Evolutionary conservation across 148 eudicot species (phyloP).

Genomic region (Amaranthus palmeri): DNA sequence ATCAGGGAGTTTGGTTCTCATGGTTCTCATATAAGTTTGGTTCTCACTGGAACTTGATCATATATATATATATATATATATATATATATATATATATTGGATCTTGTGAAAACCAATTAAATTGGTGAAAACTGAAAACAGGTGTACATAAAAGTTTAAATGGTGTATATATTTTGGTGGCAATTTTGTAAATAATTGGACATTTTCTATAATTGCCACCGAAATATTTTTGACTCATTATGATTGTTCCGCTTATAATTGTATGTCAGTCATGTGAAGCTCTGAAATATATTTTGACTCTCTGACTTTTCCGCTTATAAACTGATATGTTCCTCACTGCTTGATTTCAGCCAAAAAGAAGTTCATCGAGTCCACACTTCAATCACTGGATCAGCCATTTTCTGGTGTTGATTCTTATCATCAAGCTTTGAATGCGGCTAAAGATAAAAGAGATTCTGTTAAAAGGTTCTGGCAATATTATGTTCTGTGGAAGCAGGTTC

Average conservation of each 20-base stretch:
- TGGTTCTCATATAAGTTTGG: too few relatives aligned
- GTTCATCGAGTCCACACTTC: constrained; percentile 66
- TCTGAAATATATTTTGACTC: neutral
- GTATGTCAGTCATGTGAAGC: neutral
- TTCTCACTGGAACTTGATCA: too few relatives aligned
- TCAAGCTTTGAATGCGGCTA: constrained; percentile 47
- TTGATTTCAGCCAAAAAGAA: constrained; percentile 58
- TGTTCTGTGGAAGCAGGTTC: constrained; percentile 1
- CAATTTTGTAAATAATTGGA: too few relatives aligned
- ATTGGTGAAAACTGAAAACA: too few relatives aligned
- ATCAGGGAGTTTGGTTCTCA: too few relatives aligned
- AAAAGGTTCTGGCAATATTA: constrained; percentile 50
- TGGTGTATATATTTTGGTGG: too few relatives aligned
- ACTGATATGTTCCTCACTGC: neutral
- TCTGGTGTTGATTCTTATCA: constrained; percentile 56
- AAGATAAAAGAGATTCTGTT: constrained; percentile 52
- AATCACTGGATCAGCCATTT: constrained; percentile 52
- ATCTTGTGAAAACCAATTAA: too few relatives aligned
- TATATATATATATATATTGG: too few relatives aligned
- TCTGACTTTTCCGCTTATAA: neutral
- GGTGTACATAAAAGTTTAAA: too few relatives aligned
- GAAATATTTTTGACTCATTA: too few relatives aligned
- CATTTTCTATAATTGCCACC: too few relatives aligned
- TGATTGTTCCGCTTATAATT: neutral
- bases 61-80: too few relatives aligned